Conservation (phyloP, 75 land plant species). For the Pinus tabuliformis region DNA sequence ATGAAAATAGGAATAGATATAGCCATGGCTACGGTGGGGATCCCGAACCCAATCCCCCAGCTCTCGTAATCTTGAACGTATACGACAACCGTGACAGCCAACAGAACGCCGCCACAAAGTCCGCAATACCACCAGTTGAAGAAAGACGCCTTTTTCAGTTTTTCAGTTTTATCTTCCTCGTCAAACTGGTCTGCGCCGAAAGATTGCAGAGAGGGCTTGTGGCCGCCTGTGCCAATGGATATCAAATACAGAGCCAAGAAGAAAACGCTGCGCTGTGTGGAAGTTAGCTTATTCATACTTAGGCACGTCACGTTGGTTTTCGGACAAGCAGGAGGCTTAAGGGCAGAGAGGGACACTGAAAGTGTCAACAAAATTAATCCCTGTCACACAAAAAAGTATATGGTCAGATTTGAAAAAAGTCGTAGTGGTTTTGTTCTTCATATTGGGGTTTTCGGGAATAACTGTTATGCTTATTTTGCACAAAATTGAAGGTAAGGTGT, state of each 20-base stretch:
- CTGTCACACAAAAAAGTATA: too few relatives aligned
- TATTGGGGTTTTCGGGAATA: fast-evolving
- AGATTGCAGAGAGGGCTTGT: slow-evolving; percentile 42
- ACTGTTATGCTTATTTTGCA: too few relatives aligned
- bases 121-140: slow-evolving; percentile 77
- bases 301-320: too few relatives aligned
- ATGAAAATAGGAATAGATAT: slow-evolving; percentile 28
- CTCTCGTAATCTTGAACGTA: slow-evolving; percentile 63
- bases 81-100: slow-evolving; percentile 60
- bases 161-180: slow-evolving; percentile 40
- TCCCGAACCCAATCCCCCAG: slow-evolving; percentile 47
- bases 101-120: slow-evolving; percentile 40
- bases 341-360: too few relatives aligned
- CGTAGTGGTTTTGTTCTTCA: too few relatives aligned
- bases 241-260: slow-evolving; percentile 62
- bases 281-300: slow-evolving; percentile 11
- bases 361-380: too few relatives aligned
- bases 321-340: too few relatives aligned
- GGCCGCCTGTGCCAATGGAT: slow-evolving; percentile 42
- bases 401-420: too few relatives aligned
- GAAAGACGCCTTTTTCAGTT: slow-evolving; percentile 50
- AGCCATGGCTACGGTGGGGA: slow-evolving; percentile 40
- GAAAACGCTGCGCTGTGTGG: slow-evolving; percentile 51
- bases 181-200: slow-evolving; percentile 82
- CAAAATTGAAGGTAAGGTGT: too few relatives aligned